Evolutionary conservation across 345 rosid species (phyloP), one percentile per base, ranked within the genome.

Genomic region (Linum lewisii): DNA sequence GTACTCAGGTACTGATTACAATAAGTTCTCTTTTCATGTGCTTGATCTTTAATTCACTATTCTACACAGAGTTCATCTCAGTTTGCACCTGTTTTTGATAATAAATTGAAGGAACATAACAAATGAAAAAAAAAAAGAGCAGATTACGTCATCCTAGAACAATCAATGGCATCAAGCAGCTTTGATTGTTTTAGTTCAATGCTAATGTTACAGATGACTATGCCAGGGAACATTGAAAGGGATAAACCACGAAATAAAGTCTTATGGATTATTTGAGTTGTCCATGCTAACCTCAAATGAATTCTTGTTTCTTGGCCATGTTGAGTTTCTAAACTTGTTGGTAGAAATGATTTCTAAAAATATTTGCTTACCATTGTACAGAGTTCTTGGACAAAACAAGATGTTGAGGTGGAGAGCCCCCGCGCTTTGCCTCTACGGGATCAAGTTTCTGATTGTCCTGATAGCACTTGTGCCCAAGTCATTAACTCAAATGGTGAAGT

Each of bases 341-440:
- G 22, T 52, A 15, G 56, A 24, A 24, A 24, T 20, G 25, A 20
- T 19, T 20, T n/a, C 21, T 52, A 52, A 52, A 9, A 21, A 10
- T 21, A 24, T 21, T 10, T 15, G 6, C 22, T 61, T 36, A 24
- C 60, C 20, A 54, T 32, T 63, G 64, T 63, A 66, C 72, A 82
- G 87, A 79, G 79, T 64, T 82, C 82, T 63, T 79, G 84, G 84
- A 82, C 84, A 23, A 82, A 75, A 61, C 73, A 70, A 63, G 81
- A 78, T 1, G 63, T 66, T 21, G 81, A 75, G 63, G 69, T 72
- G 32, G 76, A 79, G 44, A 75, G 81, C 66, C 78, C 76, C 5
- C 19, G n/a, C 18, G 65, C 72, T 42, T 59, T 58, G 51, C 72
- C 75, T 44, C 69, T 70, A 21, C 21, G 57, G 60, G 58, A 75